Percentiles rank a stretch among this genome's conserved stretches.
Conservation (phyloP, 2,329 filamentous ascomycete genomes). For the Karstenula rhodostoma region DNA sequence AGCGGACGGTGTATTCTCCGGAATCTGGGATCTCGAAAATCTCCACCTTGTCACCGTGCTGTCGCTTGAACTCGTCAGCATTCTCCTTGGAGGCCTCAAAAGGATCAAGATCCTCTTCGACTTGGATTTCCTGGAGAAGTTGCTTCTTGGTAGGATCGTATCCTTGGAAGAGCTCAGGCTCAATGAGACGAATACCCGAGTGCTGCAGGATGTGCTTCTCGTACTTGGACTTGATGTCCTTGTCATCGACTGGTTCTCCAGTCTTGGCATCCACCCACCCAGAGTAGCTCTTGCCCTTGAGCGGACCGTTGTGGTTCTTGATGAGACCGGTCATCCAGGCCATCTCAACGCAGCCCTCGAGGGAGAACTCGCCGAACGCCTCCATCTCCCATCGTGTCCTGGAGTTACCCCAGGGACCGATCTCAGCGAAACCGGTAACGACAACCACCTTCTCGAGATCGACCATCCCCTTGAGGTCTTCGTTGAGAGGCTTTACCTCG, state of each 20-base stretch:
- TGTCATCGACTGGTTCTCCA: slow-evolving; percentile 94
- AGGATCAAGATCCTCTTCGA: slow-evolving; percentile 94
- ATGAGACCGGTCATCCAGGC: slow-evolving; percentile 99
- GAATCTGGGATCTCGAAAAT: slow-evolving; percentile 94
- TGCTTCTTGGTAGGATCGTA: slow-evolving; percentile 99
- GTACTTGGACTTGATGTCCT: slow-evolving; percentile 96
- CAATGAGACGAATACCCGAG: slow-evolving; percentile 95
- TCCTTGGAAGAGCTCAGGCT: slow-evolving; percentile 94
- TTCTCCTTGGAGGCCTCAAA: slow-evolving; percentile 98
- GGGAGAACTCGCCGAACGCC: slow-evolving; percentile 92
- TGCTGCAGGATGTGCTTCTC: slow-evolving; percentile 97
- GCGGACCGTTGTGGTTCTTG: slow-evolving; percentile 94
- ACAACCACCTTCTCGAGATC: slow-evolving; percentile 98
- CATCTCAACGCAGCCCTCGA: slow-evolving; percentile 99
- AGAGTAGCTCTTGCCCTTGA: slow-evolving; percentile 96
- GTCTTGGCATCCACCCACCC: slow-evolving; percentile 97
- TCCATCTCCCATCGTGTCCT: slow-evolving; percentile 99
- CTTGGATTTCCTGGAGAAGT: slow-evolving; percentile 95
- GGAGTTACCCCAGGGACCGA: slow-evolving; percentile 98
- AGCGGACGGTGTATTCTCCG: slow-evolving; percentile 90
- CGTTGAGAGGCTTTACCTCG: slow-evolving; percentile 88
- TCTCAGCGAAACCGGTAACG: slow-evolving; percentile 93
- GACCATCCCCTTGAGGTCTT: slow-evolving; percentile 94
- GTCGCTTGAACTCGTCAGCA: slow-evolving; percentile 94
- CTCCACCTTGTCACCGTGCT: slow-evolving; percentile 97